phyloP scores from a whole-genome alignment of 78 protist genomes.

The Dictyostelium discoideum region DNA sequence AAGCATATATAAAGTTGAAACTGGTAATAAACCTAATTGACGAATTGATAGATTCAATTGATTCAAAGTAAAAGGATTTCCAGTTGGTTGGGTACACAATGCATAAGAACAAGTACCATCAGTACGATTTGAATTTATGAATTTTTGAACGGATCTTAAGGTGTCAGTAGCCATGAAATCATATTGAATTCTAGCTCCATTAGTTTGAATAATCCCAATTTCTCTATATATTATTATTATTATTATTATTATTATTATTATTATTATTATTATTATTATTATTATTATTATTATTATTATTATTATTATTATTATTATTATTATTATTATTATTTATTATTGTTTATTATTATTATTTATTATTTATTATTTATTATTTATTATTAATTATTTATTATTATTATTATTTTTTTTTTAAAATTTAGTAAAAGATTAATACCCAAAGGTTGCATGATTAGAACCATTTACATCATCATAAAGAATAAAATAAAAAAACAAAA shows the following conservation, averaged over 20 bases:
- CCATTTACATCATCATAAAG: not conserved
- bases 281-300: no score
- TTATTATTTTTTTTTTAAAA: not conserved
- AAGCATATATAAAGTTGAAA: not conserved
- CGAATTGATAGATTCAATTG: not conserved
- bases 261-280: no score
- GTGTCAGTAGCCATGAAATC: not conserved
- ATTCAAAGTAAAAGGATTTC: not conserved
- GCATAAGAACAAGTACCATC: constrained; percentile 19
- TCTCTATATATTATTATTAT: not conserved
- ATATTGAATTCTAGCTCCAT: not conserved
- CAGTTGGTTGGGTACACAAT: not conserved
- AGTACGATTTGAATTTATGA: not conserved
- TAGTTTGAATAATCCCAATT: constrained; percentile 15
- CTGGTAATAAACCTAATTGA: not conserved
- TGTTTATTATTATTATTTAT: no score
- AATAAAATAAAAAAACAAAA: not conserved
- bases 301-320: no score
- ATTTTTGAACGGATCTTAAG: constrained; percentile 8
- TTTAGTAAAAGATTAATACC: not conserved
- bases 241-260: no score
- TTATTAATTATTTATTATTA: no score
- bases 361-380: no score
- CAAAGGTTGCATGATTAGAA: not conserved
- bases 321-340: no score